A percentile compares a stretch with the other conserved stretches of the same genome.
phyloP scores from a whole-genome alignment of 1,284 basidiomycete species.

The Blastosporella zonata region DNA sequence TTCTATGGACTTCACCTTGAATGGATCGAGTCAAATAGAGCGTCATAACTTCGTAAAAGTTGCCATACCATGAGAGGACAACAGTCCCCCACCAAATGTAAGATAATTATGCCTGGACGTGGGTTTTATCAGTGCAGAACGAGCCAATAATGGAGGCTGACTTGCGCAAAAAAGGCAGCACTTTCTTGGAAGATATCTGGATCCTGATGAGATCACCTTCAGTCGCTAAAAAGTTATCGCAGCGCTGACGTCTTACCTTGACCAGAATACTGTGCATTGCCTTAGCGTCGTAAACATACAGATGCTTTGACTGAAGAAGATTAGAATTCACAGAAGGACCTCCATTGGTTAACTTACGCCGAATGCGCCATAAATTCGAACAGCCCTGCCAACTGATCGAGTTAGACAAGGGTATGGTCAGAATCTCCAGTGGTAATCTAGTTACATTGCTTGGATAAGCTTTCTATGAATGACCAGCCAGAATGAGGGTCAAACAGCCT shows the following conservation, averaged over 20 bases:
- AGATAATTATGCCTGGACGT: conserved; percentile 17
- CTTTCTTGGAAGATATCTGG: conserved; percentile 26
- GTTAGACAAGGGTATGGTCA: neutral
- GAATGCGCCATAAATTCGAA: conserved; percentile 24
- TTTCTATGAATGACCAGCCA: conserved; percentile 11
- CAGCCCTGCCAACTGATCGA: conserved; percentile 24
- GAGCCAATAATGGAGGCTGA: neutral
- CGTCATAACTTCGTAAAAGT: neutral
- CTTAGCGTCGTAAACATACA: conserved; percentile 28
- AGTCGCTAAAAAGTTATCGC: neutral
- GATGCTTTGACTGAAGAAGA: conserved; percentile 14
- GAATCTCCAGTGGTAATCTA: neutral
- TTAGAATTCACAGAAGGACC: neutral
- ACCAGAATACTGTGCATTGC: conserved; percentile 28
- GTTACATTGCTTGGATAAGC: conserved; percentile 21
- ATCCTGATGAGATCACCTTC: conserved; percentile 19
- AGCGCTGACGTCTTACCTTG: conserved; percentile 18
- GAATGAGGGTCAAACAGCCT: conserved; percentile 12
- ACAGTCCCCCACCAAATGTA: conserved; percentile 13
- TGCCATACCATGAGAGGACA: conserved; percentile 13
- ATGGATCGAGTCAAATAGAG: neutral
- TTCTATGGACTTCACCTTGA: conserved; percentile 20
- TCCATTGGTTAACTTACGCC: conserved; percentile 20
- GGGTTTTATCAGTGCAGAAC: neutral
- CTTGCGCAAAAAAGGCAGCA: conserved; percentile 23